phyloP scores from a whole-genome alignment of 371 early-diverging fungal species.

The Mucor racemosus region DNA sequence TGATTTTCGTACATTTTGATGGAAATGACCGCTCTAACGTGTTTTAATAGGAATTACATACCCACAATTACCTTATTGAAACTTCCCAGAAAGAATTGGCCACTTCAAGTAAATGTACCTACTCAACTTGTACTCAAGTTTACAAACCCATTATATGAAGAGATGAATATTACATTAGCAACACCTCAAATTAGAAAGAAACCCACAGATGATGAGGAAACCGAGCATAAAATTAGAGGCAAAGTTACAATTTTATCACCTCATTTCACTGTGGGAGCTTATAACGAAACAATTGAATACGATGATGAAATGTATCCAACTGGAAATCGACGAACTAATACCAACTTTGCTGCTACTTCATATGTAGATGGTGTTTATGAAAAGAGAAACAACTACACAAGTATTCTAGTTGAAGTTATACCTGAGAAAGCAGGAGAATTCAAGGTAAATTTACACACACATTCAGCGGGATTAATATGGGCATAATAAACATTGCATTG shows the following conservation, averaged over 20 bases:
- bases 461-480: background rate
- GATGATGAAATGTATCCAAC: constrained; percentile 65
- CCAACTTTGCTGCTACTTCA: constrained; percentile 27
- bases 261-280: constrained; percentile 75
- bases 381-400: constrained; percentile 63
- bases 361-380: constrained; percentile 61
- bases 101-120: constrained; percentile 57
- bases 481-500: background rate
- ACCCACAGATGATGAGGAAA: background rate
- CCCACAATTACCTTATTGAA: constrained; percentile 78
- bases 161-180: constrained; percentile 69
- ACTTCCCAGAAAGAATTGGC: constrained; percentile 58
- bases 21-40: no score
- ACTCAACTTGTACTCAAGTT: constrained; percentile 78
- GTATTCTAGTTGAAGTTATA: constrained; percentile 63
- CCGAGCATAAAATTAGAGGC: constrained; percentile 29
- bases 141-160: constrained; percentile 83
- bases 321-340: constrained; percentile 20
- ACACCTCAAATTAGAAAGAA: constrained; percentile 46
- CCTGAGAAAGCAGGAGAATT: constrained; percentile 56
- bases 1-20: background rate
- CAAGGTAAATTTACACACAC: constrained; percentile 36
- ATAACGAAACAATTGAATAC: constrained; percentile 84
- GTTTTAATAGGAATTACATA: constrained; percentile 62
- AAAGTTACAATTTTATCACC: constrained; percentile 69